These are phyloP conservation scores for Mediolabrus comicus DNA, from an alignment of 108 stramenopile species.

Conservation along the genomic window DNA sequence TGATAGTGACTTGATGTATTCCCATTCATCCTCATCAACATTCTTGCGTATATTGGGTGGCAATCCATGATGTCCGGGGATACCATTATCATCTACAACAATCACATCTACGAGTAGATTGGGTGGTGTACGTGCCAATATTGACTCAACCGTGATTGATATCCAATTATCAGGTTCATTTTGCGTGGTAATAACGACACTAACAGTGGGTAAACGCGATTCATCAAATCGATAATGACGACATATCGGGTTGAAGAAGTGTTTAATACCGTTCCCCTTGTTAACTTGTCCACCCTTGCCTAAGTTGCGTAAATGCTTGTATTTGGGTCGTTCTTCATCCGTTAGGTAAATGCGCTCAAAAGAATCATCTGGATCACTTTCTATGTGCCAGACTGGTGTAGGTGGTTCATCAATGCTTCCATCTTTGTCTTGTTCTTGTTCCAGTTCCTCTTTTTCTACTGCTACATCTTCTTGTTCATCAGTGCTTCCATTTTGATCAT, in stretches of 20 bases:
- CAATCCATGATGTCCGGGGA: slow-evolving; percentile 31
- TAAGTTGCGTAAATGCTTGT: slow-evolving; percentile 31
- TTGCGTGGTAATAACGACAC: slow-evolving; percentile 47
- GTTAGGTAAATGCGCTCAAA: slow-evolving; percentile 47
- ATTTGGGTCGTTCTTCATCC: neutral
- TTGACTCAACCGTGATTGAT: slow-evolving; percentile 35
- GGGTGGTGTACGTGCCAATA: slow-evolving; percentile 51
- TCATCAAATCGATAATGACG: slow-evolving; percentile 47
- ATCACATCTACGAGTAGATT: slow-evolving; percentile 43
- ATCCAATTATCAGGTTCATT: slow-evolving; percentile 46
- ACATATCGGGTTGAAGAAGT: slow-evolving; percentile 49
- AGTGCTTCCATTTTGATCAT: neutral
- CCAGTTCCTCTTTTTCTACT: neutral
- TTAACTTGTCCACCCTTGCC: slow-evolving; percentile 24
- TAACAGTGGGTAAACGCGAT: slow-evolving; percentile 34
- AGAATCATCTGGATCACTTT: slow-evolving; percentile 41
- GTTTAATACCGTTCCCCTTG: slow-evolving; percentile 29
- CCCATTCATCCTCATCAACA: slow-evolving; percentile 41
- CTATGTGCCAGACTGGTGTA: slow-evolving; percentile 41
- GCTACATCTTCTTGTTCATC: too few species aligned
- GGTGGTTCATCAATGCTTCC: slow-evolving; percentile 3
- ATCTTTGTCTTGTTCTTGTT: neutral
- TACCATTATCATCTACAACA: slow-evolving; percentile 54
- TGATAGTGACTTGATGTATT: slow-evolving; percentile 22
- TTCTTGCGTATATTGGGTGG: slow-evolving; percentile 31